Evolutionary conservation across 192 early-diverging fungal genomes (phyloP).

Genomic region (Coemansia sp.): DNA sequence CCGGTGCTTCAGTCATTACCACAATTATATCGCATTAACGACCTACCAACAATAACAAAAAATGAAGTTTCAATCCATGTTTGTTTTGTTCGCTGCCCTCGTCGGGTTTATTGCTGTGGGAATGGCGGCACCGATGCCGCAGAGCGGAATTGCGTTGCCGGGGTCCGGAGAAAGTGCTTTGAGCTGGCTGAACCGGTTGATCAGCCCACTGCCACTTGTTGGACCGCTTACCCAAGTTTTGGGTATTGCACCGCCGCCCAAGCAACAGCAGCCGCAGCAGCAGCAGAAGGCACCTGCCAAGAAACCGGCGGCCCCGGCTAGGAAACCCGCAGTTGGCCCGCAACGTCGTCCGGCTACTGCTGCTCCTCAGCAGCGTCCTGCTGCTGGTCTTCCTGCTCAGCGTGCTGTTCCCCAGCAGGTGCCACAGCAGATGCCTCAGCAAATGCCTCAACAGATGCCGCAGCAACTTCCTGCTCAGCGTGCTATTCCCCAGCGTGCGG

Average conservation of each 20-base stretch:
- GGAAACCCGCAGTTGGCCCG: slow-evolving; percentile 10
- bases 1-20: too few species aligned
- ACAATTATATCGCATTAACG: too few species aligned
- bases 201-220: slow-evolving; percentile 34
- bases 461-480: slow-evolving; percentile 22
- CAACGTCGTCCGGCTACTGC: slow-evolving; percentile 16
- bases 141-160: slow-evolving; percentile 43
- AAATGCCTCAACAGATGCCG: slow-evolving; percentile 6
- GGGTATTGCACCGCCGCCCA: slow-evolving; percentile 26
- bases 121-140: slow-evolving; percentile 27
- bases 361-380: slow-evolving; percentile 8
- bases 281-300: slow-evolving; percentile 7
- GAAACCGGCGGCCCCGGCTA: slow-evolving; percentile 10
- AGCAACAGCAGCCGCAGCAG: slow-evolving; percentile 20
- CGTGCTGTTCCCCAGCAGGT: slow-evolving; percentile 15
- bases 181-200: slow-evolving; percentile 43
- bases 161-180: slow-evolving; percentile 33
- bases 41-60: neutral
- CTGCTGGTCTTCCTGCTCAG: slow-evolving; percentile 1
- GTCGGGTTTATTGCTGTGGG: slow-evolving; percentile 23
- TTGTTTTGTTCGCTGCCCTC: slow-evolving; percentile 20
- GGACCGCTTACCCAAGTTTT: slow-evolving; percentile 35
- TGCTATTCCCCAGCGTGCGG: slow-evolving; percentile 1
- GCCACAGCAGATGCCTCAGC: slow-evolving; percentile 5
- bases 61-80: slow-evolving; percentile 33